Conservation (phyloP, 208 protist species). For the Acanthamoeba castellanii region DNA sequence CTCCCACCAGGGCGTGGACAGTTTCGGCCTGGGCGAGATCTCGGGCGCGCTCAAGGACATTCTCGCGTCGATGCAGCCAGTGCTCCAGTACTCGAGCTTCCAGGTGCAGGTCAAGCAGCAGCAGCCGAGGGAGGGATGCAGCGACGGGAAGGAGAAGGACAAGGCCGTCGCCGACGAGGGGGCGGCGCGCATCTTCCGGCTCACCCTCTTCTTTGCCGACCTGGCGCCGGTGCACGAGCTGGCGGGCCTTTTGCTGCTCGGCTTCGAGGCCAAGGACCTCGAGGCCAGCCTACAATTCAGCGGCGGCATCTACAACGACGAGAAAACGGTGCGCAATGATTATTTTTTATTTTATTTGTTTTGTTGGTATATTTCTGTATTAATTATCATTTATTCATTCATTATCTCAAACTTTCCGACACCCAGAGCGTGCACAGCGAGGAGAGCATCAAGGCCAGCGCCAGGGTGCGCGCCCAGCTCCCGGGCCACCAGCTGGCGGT, state of each 20-base stretch:
- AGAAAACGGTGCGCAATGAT: too few species aligned
- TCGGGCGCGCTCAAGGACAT: conserved; percentile 24
- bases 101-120: background rate
- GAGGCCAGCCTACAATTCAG: background rate
- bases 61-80: background rate
- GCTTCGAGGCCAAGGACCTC: background rate
- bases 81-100: conserved; percentile 3
- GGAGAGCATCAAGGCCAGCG: background rate
- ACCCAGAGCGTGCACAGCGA: background rate
- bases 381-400: too few species aligned
- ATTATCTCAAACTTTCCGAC: too few species aligned
- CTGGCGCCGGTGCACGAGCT: background rate
- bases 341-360: too few species aligned
- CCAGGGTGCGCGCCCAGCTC: background rate
- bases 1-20: background rate
- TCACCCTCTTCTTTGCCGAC: background rate
- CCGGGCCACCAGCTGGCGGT: background rate
- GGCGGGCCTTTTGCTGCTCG: background rate
- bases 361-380: too few species aligned
- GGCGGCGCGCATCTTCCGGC: background rate
- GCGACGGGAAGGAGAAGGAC: background rate
- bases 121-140: background rate
- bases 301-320: background rate
- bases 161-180: background rate
- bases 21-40: conserved; percentile 3